Evolutionary conservation across 495 filamentous ascomycete genomes (phyloP), one percentile per base, ranked within the genome.

Genomic region (Neurospora sp.): DNA sequence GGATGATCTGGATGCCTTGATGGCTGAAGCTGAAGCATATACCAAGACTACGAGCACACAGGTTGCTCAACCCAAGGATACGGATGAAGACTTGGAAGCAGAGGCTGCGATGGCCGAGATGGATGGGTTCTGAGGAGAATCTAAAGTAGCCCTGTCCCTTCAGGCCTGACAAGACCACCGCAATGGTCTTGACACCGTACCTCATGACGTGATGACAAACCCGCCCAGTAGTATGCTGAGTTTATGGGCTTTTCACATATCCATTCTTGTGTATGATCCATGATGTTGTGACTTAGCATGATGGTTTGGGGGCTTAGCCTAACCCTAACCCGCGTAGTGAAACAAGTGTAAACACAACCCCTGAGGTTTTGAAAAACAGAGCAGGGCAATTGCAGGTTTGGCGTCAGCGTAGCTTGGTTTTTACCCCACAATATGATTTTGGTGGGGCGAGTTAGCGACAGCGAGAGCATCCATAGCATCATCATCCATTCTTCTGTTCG

Each of bases 51-150:
- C 31, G 14, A n/a, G 9, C 20, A 41, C 12, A 14, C 69, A 74
- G n/a, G 23, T 12, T 37, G 70, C 12, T n/a, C 31, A 69, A 35
- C 41, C 72, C 10, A 18, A 7, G 1, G 46, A 48, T 1, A 27
- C 14, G 12, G 31, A 78, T 84, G 69, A 14, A 40, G 74, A 84
- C 27, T 88, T 85, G 76, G 86, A 82, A 5, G 90, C 91, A 39
- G 87, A 91, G 83, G 90, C 89, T 70, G 89, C 85, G 5, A 90
- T 92, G 89, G 90, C 85, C 37, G 90, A 87, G 72, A 88, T 93
- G 85, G 88, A 87, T 39, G 88, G 82, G 9, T 77, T 88, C 69
- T 91, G 88, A 88, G 91, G 76, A 85, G 40, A 31, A 31, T 35
- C 31, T 18, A 18, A 35, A 66, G 54, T 4, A 66, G 54, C 27